Evolutionary conservation across 2,329 filamentous ascomycete genomes (phyloP).

Genomic region (Colletotrichum eremochloae): DNA sequence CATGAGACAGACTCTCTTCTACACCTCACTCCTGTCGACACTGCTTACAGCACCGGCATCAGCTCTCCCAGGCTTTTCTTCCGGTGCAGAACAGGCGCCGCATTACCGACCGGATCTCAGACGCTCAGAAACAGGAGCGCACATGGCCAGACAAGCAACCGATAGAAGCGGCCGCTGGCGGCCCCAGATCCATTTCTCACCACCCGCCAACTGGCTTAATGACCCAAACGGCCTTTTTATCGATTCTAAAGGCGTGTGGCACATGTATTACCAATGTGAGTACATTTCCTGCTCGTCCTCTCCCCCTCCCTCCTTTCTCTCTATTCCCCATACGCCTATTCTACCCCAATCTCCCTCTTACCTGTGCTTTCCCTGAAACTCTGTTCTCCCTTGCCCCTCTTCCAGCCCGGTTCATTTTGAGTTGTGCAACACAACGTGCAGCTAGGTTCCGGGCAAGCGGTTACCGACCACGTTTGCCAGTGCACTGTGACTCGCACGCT

Average conservation of each 20-base stretch:
- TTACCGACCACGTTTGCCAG: slow-evolving; percentile 25
- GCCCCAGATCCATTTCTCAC: slow-evolving; percentile 69
- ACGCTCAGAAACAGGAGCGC: slow-evolving; percentile 26
- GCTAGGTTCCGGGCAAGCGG: slow-evolving; percentile 10
- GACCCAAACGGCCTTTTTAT: slow-evolving; percentile 76
- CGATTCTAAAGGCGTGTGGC: slow-evolving; percentile 69
- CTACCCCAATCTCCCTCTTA: not conserved
- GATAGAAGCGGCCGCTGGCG: slow-evolving; percentile 49
- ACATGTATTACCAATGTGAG: slow-evolving; percentile 75
- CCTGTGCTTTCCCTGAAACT: not conserved
- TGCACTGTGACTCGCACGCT: slow-evolving; percentile 48
- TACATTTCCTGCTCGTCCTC: not conserved
- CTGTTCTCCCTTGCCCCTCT: not conserved
- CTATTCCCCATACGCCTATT: too few species aligned
- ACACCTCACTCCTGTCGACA: slow-evolving; percentile 38
- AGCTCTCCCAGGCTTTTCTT: slow-evolving; percentile 26
- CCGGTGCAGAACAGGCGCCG: not conserved
- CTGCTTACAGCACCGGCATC: slow-evolving; percentile 28
- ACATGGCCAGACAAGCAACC: slow-evolving; percentile 28
- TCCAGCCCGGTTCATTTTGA: slow-evolving; percentile 8
- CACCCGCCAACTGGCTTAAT: slow-evolving; percentile 67
- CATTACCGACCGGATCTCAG: slow-evolving; percentile 27
- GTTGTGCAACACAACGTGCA: slow-evolving; percentile 31
- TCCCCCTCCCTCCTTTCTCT: too few species aligned
- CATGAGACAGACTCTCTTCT: slow-evolving; percentile 31